Base-by-base conservation (phyloP, 2,329 filamentous ascomycete genomes). In the Fusarium concolor region DNA sequence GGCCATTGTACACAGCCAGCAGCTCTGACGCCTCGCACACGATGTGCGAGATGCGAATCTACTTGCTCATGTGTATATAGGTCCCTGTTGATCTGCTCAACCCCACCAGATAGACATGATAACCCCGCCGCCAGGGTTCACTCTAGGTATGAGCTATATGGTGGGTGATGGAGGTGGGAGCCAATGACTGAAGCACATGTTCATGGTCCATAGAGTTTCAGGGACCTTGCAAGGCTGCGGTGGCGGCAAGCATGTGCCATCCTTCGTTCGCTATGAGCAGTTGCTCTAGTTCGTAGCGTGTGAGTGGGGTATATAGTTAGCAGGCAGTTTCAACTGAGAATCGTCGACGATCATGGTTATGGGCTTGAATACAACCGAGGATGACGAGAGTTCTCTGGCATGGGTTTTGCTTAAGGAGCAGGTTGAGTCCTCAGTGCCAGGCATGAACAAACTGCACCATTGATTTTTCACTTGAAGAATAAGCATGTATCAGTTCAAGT, bases 141-240 rank as follows among this genome's bases (percentile, higher is more conserved):
- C 29, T 56, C 49, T 56, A 37, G 43, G 20, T 14, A 55, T 44
- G 41, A 59, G 47, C 38, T 37, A 58, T 33, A 28, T 45, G 24
- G 41, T 65, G 35, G 59, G 28, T 44, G 62, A 66, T 58, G 41
- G 49, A 52, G 56, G 71, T 71, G 73, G 76, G 73, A 76, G 66
- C 80, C 80, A 82, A 82, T 82, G 73, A 71, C 77, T 81, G 74
- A 73, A 74, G 76, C 80, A 82, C 80, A 82, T 82, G 79, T 61
- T 67, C 58, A 52, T 67, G 51, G 52, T 65, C 70, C 57, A 67
- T 74, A 68, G 62, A 50, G 67, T 65, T 67, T 67, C 66, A 74
- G 67, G 76, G 70, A 50, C 44, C 56, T 63, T 46, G 47, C 53
- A 67, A 73, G 70, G 72, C 68, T 64, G 52, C 64, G 49, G 56